A percentile compares a stretch with the other conserved stretches of the same genome.
These are phyloP conservation scores for Pythium rishiriense DNA, from an alignment of 352 stramenopile genomes.

Conservation along the genomic window DNA sequence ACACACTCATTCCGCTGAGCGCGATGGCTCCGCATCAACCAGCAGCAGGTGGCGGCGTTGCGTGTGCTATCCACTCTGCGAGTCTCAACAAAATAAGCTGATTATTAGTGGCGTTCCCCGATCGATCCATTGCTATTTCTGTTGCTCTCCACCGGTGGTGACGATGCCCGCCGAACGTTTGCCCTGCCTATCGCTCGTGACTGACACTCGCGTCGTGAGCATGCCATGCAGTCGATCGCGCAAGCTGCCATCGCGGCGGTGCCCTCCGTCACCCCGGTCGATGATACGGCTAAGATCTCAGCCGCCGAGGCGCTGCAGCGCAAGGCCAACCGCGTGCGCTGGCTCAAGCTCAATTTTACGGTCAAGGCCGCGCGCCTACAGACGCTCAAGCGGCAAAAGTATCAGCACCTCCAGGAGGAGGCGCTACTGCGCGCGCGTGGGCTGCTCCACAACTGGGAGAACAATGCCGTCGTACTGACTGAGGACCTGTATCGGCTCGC, in stretches of 20 bases:
- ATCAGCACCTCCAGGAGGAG: slow-evolving; percentile 73
- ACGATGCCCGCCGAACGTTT: background rate
- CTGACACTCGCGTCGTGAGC: background rate
- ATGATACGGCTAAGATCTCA: background rate
- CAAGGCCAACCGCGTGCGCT: slow-evolving; percentile 38
- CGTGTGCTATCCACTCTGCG: too few relatives aligned
- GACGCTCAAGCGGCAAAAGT: slow-evolving; percentile 68
- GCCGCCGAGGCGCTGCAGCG: slow-evolving; percentile 4
- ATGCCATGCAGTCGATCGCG: slow-evolving; percentile 22
- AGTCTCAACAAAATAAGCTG: background rate
- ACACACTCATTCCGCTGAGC: slow-evolving; percentile 16
- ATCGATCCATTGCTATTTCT: slow-evolving; percentile 3
- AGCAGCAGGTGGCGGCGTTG: too few relatives aligned
- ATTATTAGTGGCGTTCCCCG: background rate
- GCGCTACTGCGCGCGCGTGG: slow-evolving; percentile 56
- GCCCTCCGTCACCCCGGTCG: background rate
- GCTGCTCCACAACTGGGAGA: slow-evolving; percentile 68
- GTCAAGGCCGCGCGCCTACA: slow-evolving; percentile 64
- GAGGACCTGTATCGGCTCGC: slow-evolving; percentile 62
- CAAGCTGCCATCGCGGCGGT: background rate
- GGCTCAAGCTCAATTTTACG: slow-evolving; percentile 78
- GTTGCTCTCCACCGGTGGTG: background rate
- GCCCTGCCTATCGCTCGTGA: too few relatives aligned
- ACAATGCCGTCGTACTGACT: slow-evolving; percentile 54
- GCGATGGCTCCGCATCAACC: too few relatives aligned